Evolutionary conservation across 1,284 basidiomycete genomes (phyloP), one percentile per base, ranked within the genome.

Genomic region (Moniliella sp.): DNA sequence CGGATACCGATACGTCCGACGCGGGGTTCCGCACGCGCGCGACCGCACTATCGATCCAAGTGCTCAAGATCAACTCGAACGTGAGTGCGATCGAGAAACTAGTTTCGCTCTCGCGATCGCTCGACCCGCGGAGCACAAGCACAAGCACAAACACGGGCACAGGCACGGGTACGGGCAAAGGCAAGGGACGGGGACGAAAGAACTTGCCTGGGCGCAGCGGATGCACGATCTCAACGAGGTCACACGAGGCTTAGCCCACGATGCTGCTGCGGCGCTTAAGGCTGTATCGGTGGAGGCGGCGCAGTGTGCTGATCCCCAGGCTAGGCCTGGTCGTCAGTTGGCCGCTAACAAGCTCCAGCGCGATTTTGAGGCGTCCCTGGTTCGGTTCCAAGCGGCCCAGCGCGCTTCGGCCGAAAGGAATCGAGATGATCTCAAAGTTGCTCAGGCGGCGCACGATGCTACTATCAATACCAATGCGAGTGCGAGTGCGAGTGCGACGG

Each of bases 51-150:
- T n/a, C 82, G 1, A 69, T 94, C 11, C 88, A 94, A 61, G 78
- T 93, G 39, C 94, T 97, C 75, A 93, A 94, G 70, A 83, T 97
- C 66, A 88, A 91, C 55, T 73, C 79, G 39, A 99, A 97, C 63
- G 83, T 94, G 4, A 78, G 86, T 50, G 86, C 80, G 8, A 88
- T 99, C 32, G 65, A 83, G 54, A 81, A 82, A 58, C 69, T 88
- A 14, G 78, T 97, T 7, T 80, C 91, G 51, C 78, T 88, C 29
- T 31, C 29, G 5, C 29, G 29, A n/a, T 31, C 29, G 4, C 29
- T n/a, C n/a, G n/a, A n/a, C n/a, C n/a, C n/a, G n/a, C n/a, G n/a
- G n/a, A 31, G 18, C 29, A 18, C n/a, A 31, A 31, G 29, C n/a
- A n/a, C n/a, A n/a, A n/a, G n/a, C n/a, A n/a, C n/a, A n/a, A n/a